Evolutionary conservation across 495 filamentous ascomycete species (phyloP).

Genomic region (Penicillium canescens): DNA sequence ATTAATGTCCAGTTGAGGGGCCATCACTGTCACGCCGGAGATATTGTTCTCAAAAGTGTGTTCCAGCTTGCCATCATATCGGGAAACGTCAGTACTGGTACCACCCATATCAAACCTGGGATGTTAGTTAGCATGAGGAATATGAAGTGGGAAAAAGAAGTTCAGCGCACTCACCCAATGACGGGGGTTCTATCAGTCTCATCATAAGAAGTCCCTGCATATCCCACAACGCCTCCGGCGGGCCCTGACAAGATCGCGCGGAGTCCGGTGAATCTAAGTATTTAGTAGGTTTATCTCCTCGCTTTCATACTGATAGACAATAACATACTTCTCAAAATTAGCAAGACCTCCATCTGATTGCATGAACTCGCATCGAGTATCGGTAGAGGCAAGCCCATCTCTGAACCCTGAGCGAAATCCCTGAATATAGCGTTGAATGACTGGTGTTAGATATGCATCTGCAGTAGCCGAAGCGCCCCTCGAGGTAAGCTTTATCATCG

Average conservation of each 20-base stretch:
- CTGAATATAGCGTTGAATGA: conserved; percentile 83
- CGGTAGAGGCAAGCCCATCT: conserved; percentile 40
- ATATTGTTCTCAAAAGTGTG: conserved; percentile 93
- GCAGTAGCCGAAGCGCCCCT: conserved; percentile 83
- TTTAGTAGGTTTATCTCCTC: background rate
- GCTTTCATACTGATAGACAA: no score
- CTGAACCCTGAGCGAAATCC: conserved; percentile 65
- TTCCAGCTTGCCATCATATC: conserved; percentile 85
- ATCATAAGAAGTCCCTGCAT: conserved; percentile 87
- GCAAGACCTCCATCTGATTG: conserved; percentile 49
- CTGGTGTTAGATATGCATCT: conserved; percentile 88
- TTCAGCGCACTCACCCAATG: conserved; percentile 58
- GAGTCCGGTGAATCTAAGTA: conserved; percentile 43
- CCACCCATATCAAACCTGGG: conserved; percentile 75
- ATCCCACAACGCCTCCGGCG: conserved; percentile 73
- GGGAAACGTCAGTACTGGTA: conserved; percentile 84
- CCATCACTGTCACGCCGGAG: conserved; percentile 88
- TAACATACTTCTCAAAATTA: conserved; percentile 30
- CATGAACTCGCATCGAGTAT: conserved; percentile 41
- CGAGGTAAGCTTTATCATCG: conserved; percentile 70
- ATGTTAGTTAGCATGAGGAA: background rate
- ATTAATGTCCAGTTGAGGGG: conserved; percentile 90
- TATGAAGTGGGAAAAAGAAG: background rate
- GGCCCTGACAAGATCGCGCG: conserved; percentile 53
- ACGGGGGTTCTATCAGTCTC: conserved; percentile 75